Base-by-base conservation (phyloP, 1,139 yeast species). In the Protomyces pachydermus region DNA sequence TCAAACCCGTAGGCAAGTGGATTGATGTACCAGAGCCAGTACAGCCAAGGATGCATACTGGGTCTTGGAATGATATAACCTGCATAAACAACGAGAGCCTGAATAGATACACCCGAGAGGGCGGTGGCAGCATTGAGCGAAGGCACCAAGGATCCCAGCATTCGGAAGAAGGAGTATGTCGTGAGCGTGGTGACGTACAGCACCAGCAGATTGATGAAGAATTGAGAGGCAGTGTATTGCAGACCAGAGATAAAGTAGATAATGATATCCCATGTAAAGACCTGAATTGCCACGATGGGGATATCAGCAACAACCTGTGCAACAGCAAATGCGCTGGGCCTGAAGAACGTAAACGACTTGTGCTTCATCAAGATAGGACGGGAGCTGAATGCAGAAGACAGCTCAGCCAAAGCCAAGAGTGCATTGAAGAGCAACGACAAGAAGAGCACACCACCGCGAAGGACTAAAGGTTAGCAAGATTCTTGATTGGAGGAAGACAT, bases 281-380 rank as follows among this genome's bases (percentile, higher is more conserved):
- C 79, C 57, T 83, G 82, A 28, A 78, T 54, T 18, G 85, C 61
- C 73, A 87, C 86, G 45, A 82, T 77, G 0, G 95, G 95, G 66
- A 87, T 71, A 70, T 87, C 90, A 2, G 89, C 82, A 18, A 86
- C 69, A 60, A 86, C 80, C 9, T 88, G 83, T 0, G 91, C 88
- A 25, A 86, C 70, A 0, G 93, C 89, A 69, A 87, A 89, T 1
- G 91, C 89, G 65, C 89, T 81, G 9, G 93, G 91, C 67, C 86
- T 88, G 71, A 87, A 87, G 64, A 88, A 74, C 0, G 91, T 89
- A 73, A 83, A 88, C 52, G 83, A 80, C 72, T 85, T 85, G 70
- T 88, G 96, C 72, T 89, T 88, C 73, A 86, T 91, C 35, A 87
- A 87, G 68, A 88, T 82, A 2, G 88, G 84, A 72, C 95, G 82